Conservation (phyloP, 768 basidiomycete species). For the Lyophyllum atratum region DNA sequence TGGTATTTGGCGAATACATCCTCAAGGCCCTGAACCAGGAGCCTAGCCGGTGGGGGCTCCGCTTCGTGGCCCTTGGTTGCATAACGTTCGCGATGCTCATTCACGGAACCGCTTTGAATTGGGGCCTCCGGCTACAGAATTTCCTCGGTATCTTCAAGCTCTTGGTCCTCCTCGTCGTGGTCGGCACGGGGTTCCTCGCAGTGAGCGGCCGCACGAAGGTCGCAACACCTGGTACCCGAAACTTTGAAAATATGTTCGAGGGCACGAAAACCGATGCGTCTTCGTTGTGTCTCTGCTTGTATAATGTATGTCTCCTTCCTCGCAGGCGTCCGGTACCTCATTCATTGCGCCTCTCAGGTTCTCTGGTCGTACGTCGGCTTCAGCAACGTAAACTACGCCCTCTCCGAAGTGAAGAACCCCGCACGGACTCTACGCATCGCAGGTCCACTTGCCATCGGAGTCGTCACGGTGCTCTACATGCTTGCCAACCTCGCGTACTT, state of each 20-base stretch:
- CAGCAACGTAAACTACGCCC: slow-evolving; percentile 67
- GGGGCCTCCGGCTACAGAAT: slow-evolving; percentile 61
- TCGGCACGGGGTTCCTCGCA: slow-evolving; percentile 45
- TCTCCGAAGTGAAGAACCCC: slow-evolving; percentile 65
- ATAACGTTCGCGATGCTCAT: slow-evolving; percentile 34
- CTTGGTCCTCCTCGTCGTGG: slow-evolving; percentile 43
- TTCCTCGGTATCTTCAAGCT: slow-evolving; percentile 58
- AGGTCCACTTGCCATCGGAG: slow-evolving; percentile 58
- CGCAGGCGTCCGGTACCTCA: background rate
- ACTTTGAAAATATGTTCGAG: slow-evolving; percentile 30
- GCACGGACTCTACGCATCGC: slow-evolving; percentile 63
- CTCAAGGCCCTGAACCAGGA: slow-evolving; percentile 24
- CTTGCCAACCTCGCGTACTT: slow-evolving; percentile 69
- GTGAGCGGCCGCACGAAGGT: slow-evolving; percentile 32
- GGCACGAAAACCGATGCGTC: slow-evolving; percentile 41
- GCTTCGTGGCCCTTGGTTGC: slow-evolving; percentile 29
- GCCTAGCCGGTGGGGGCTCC: slow-evolving; percentile 20
- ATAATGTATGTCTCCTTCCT: slow-evolving; percentile 27
- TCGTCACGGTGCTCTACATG: slow-evolving; percentile 58
- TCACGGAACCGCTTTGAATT: slow-evolving; percentile 42
- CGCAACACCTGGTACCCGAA: slow-evolving; percentile 15
- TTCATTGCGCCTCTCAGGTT: slow-evolving; percentile 34
- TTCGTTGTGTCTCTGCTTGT: slow-evolving; percentile 46
- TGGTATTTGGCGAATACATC: slow-evolving; percentile 58
- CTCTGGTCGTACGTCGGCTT: slow-evolving; percentile 58